Percentiles rank a stretch among this genome's conserved stretches.
These are phyloP conservation scores for Kalmusia sp. DNA, from an alignment of 2,329 filamentous ascomycete genomes.

Conservation along the genomic window DNA sequence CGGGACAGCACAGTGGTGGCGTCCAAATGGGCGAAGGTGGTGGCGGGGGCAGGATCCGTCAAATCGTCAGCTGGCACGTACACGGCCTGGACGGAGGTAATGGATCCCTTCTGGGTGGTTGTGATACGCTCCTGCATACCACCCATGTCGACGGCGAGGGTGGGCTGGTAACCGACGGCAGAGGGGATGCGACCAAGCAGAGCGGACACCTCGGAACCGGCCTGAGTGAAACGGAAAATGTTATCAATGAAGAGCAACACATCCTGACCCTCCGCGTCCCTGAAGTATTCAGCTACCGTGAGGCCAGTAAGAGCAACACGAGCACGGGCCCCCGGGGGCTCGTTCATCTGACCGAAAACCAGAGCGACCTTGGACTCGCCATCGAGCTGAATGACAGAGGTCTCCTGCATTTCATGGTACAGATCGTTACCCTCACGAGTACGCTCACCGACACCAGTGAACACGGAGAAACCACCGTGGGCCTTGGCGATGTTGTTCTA, in stretches of 20 bases:
- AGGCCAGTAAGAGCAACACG: slow-evolving; percentile 96
- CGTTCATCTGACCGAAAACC: slow-evolving; percentile 99
- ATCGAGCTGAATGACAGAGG: slow-evolving; percentile 98
- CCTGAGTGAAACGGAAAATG: slow-evolving; percentile 99
- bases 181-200: slow-evolving; percentile 99
- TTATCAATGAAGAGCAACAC: slow-evolving; percentile 99
- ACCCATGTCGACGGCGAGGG: slow-evolving; percentile 45
- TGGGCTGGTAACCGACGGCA: slow-evolving; percentile 91
- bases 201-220: slow-evolving; percentile 99
- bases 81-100: slow-evolving; percentile 99
- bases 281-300: slow-evolving; percentile 67
- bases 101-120: slow-evolving; percentile 99
- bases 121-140: slow-evolving; percentile 98
- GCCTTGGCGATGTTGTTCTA: slow-evolving; percentile 99
- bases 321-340: slow-evolving; percentile 98
- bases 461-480: slow-evolving; percentile 99
- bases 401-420: slow-evolving; percentile 99
- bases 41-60: slow-evolving; percentile 99
- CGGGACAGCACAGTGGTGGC: slow-evolving; percentile 99
- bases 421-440: slow-evolving; percentile 99
- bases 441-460: slow-evolving; percentile 99
- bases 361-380: slow-evolving; percentile 99
- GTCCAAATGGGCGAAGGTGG: slow-evolving; percentile 99
- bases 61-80: slow-evolving; percentile 99
- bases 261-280: slow-evolving; percentile 83